Base-by-base conservation (phyloP, 225 moss, liverwort and hornwort species). In the Marchantia polymorpha region DNA sequence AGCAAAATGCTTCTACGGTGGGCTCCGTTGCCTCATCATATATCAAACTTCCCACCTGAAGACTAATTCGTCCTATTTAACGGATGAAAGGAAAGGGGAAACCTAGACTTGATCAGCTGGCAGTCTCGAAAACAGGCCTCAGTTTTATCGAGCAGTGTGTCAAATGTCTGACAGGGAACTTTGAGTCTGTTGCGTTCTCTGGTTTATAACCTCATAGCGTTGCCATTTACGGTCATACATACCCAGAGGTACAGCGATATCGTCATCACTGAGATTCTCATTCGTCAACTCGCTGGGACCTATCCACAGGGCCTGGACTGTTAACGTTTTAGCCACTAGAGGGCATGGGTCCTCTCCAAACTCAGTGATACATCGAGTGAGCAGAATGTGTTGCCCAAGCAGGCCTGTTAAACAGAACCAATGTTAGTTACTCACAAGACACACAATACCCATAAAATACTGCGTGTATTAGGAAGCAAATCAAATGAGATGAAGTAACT, bases 271-370 rank as follows among this genome's bases (percentile, higher is more conserved):
- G 75, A 8, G 30, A 26, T 20, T 51, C 77, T 77, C 66, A 25
- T 47, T 16, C 9, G 10, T 29, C 49, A 50, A 16, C 58, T 82
- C 80, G 14, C 77, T 79, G 26, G 77, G 23, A 56, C 67, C n/a
- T 70, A 74, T 82, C 86, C 96, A 97, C 39, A 85, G 80, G 75
- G 76, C 91, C 84, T 97, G 88, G 69, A 97, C 91, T 52, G 87
- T 88, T 30, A 97, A 77, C 55, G 88, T 88, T 63, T 94, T 97
- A 46, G 86, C 50, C 51, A 78, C 30, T 52, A 80, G 88, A 64
- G 94, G 92, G 80, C 96, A 97, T 82, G 94, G 92, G 82, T 97
- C 94, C 19, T 63, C 73, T 27, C 91, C 94, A 78, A 97, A 97
- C 12, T 74, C 81, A 77, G 77, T 30, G 83, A 84, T 23, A 92